These are phyloP conservation scores for Pezicula neosporulosa DNA, from an alignment of 2,329 filamentous ascomycete species.

Conservation along the genomic window DNA sequence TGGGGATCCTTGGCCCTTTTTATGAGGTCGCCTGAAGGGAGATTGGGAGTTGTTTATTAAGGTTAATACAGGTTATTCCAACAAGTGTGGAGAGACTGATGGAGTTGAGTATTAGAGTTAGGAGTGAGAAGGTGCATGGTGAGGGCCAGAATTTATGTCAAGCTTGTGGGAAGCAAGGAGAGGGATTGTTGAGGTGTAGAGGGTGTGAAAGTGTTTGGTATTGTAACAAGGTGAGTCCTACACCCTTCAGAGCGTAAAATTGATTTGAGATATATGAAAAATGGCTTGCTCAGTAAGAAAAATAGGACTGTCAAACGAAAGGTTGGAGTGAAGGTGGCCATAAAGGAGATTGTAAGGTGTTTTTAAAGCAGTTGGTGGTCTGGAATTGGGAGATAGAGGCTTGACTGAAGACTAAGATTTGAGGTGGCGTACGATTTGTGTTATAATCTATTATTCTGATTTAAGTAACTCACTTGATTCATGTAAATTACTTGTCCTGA, in stretches of 20 bases:
- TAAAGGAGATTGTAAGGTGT: conserved; percentile 25
- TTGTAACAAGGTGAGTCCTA: conserved; percentile 23
- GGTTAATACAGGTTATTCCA: conserved; percentile 20
- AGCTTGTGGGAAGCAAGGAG: conserved; percentile 14
- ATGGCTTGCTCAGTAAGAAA: neutral
- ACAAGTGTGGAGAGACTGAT: conserved; percentile 15
- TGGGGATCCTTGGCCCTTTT: neutral
- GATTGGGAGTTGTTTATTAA: neutral
- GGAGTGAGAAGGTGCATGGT: conserved; percentile 1
- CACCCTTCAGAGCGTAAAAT: neutral
- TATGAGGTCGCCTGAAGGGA: neutral
- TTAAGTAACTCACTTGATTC: no score
- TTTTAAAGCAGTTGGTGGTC: conserved; percentile 11
- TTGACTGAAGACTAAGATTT: neutral
- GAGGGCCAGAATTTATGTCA: conserved; percentile 12
- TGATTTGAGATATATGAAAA: neutral
- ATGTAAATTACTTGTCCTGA: no score
- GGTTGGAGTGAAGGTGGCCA: conserved; percentile 24
- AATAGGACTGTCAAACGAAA: conserved; percentile 22
- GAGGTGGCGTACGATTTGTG: no score
- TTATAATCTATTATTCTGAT: no score
- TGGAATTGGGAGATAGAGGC: neutral
- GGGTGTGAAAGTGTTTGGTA: conserved; percentile 25
- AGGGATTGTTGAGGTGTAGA: conserved; percentile 19
- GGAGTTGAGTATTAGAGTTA: conserved; percentile 9